Base-by-base conservation (phyloP, 164 flowering plant genomes). In the Litsea cubeba region DNA sequence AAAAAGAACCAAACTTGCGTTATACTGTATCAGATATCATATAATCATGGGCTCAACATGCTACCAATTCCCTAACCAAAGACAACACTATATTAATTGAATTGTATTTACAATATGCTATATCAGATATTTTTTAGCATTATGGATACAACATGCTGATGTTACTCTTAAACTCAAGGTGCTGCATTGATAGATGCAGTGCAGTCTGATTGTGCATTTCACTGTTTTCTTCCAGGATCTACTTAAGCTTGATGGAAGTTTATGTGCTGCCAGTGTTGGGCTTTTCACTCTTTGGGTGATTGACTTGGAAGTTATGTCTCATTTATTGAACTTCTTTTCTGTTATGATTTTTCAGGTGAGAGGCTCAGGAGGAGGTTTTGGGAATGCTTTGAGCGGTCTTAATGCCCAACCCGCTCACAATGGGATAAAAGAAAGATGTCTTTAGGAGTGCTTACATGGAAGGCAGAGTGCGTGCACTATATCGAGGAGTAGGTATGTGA, bases 401-500 rank as follows among this genome's bases (percentile, higher is more conserved):
- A 78, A 70, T 60, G 25, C 81, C 60, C 89, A 77, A 18, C 88
- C 91, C 72, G 84, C 84, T 17, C 91, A 91, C 74, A 79, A 65
- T 81, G 99, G 99, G 51, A 89, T 91, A 71, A 85, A 74, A 77
- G 91, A 85, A 74, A 77, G 91, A 90, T 88, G 96, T 90, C 17
- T 81, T 93, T 54, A 80, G 72, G 72, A 82, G 83, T 75, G 98
- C 88, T 28, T 93, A 91, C 82, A 87, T 66, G 68, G 92, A 90
- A 79, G 97, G 96, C 60, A 96, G 97, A 75, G 74, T 79, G 0
- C 90, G 94, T 57, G 90, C 77, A 11, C 81, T 93, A 58, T 95
- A 93, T 81, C 87, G 99, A 50, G 99, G 99, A 63, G 82, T 95
- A 76, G 97, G 98, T 90, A 83, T 68, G 77, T 76, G 23, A 54